Percentiles rank a stretch among this genome's conserved stretches.
phyloP scores from a whole-genome alignment of 768 basidiomycete species.

The Lactarius hengduanensis region DNA sequence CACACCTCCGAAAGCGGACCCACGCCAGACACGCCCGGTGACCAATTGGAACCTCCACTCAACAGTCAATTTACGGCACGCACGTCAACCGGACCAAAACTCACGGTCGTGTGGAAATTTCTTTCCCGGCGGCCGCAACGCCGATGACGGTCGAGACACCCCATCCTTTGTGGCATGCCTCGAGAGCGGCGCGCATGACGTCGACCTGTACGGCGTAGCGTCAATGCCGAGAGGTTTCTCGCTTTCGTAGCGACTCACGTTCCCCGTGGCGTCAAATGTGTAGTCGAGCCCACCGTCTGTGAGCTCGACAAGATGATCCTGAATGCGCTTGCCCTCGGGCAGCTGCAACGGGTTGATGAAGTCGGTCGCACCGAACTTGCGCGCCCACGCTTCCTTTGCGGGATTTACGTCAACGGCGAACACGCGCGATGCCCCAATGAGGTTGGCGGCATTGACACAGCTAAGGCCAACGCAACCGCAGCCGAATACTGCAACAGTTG shows the following conservation, averaged over 20 bases:
- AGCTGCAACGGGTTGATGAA: slow-evolving; percentile 83
- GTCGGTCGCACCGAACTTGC: slow-evolving; percentile 92
- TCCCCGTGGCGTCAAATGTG: slow-evolving; percentile 97
- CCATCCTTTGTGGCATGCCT: slow-evolving; percentile 99
- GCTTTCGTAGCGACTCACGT: slow-evolving; percentile 47
- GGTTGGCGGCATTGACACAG: slow-evolving; percentile 74
- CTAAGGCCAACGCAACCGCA: slow-evolving; percentile 96
- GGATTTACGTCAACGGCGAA: slow-evolving; percentile 93
- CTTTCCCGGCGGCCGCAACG: slow-evolving; percentile 95
- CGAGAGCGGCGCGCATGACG: slow-evolving; percentile 93
- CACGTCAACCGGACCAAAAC: slow-evolving; percentile 19
- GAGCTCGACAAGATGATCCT: slow-evolving; percentile 85
- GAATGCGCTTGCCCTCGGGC: slow-evolving; percentile 78
- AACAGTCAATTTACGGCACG: slow-evolving; percentile 33
- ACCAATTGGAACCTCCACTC: slow-evolving; percentile 52
- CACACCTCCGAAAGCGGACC: slow-evolving; percentile 94
- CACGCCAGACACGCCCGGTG: slow-evolving; percentile 93
- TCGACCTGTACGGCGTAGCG: slow-evolving; percentile 53
- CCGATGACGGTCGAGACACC: slow-evolving; percentile 95
- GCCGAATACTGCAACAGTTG: slow-evolving; percentile 92
- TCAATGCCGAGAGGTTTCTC: not conserved
- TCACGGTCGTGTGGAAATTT: slow-evolving; percentile 44
- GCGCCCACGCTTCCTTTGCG: slow-evolving; percentile 82
- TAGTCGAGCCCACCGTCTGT: slow-evolving; percentile 97
- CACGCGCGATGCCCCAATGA: slow-evolving; percentile 81